Conservation (phyloP, 2,329 filamentous ascomycete genomes). For the Botrytis deweyae region DNA sequence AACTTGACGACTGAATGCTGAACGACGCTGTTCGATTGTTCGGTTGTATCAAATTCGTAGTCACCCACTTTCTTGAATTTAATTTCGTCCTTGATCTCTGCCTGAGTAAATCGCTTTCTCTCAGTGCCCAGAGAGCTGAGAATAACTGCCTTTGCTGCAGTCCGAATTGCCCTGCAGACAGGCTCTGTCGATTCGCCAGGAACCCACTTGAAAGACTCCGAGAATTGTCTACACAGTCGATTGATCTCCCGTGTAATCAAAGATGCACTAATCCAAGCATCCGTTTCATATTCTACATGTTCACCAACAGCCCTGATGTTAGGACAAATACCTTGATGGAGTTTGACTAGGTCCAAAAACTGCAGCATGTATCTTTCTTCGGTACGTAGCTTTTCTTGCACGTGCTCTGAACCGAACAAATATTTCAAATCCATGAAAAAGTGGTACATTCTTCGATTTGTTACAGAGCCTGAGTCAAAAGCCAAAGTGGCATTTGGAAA, state of each 20-base stretch:
- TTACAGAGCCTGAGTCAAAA: slow-evolving; percentile 92
- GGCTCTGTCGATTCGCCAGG: slow-evolving; percentile 62
- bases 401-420: slow-evolving; percentile 82
- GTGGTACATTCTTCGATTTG: slow-evolving; percentile 93
- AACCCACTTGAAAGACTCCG: slow-evolving; percentile 77
- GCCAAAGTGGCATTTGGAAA: slow-evolving; percentile 82
- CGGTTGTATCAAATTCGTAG: slow-evolving; percentile 71
- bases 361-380: slow-evolving; percentile 89
- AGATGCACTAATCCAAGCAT: slow-evolving; percentile 96
- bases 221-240: slow-evolving; percentile 81
- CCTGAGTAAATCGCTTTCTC: slow-evolving; percentile 76
- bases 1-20: slow-evolving; percentile 76
- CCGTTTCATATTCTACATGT: slow-evolving; percentile 97
- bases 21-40: slow-evolving; percentile 31
- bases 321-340: slow-evolving; percentile 95
- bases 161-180: slow-evolving; percentile 69
- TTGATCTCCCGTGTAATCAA: slow-evolving; percentile 95
- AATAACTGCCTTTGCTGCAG: slow-evolving; percentile 79
- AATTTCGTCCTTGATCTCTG: slow-evolving; percentile 84
- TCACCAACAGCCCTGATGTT: slow-evolving; percentile 90
- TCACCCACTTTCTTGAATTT: slow-evolving; percentile 75
- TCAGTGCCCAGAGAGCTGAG: slow-evolving; percentile 89
- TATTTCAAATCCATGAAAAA: slow-evolving; percentile 96
- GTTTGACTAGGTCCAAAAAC: slow-evolving; percentile 91
- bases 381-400: slow-evolving; percentile 78